These are phyloP conservation scores for Parietaria judaica DNA, from an alignment of 306 rosid genomes.

Conservation along the genomic window DNA sequence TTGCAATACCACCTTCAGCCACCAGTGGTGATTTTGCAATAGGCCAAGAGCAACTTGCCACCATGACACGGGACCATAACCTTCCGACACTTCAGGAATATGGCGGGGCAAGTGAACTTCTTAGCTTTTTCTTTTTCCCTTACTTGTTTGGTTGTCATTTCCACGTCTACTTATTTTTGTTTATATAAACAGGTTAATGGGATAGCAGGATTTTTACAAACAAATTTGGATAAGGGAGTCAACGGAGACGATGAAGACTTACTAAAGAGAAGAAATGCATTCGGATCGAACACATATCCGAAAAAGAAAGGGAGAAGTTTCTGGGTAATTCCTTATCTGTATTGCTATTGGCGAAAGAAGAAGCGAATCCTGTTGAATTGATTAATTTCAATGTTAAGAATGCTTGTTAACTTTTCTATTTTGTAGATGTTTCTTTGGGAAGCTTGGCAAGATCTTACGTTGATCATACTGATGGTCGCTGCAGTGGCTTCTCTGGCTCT, in stretches of 20 bases:
- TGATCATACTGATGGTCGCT: conserved; percentile 89
- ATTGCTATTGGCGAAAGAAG: neutral
- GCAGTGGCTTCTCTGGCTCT: conserved; percentile 88
- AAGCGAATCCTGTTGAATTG: no score
- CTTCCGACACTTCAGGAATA: conserved; percentile 35
- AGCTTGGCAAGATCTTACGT: conserved; percentile 98
- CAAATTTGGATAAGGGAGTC: conserved; percentile 72
- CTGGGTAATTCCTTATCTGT: conserved; percentile 36
- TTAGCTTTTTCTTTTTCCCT: neutral
- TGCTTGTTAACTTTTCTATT: conserved; percentile 14
- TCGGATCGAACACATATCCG: conserved; percentile 85
- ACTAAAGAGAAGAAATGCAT: conserved; percentile 53
- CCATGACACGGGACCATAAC: conserved; percentile 69
- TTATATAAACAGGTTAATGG: conserved; percentile 56
- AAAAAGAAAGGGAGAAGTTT: conserved; percentile 73
- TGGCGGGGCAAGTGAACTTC: conserved; percentile 64
- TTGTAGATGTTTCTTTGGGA: conserved; percentile 91
- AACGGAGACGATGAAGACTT: conserved; percentile 66
- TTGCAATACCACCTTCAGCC: conserved; percentile 16
- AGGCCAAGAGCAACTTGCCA: conserved; percentile 65
- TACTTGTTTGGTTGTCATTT: conserved; percentile 1
- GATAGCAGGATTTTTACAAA: conserved; percentile 50
- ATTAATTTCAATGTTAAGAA: neutral
- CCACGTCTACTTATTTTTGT: conserved; percentile 14
- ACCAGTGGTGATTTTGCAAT: conserved; percentile 55